A percentile compares a stretch with the other conserved stretches of the same genome.
These are phyloP conservation scores for Tolypocladium guangdongense DNA, from an alignment of 2,329 filamentous ascomycete species.

Conservation along the genomic window DNA sequence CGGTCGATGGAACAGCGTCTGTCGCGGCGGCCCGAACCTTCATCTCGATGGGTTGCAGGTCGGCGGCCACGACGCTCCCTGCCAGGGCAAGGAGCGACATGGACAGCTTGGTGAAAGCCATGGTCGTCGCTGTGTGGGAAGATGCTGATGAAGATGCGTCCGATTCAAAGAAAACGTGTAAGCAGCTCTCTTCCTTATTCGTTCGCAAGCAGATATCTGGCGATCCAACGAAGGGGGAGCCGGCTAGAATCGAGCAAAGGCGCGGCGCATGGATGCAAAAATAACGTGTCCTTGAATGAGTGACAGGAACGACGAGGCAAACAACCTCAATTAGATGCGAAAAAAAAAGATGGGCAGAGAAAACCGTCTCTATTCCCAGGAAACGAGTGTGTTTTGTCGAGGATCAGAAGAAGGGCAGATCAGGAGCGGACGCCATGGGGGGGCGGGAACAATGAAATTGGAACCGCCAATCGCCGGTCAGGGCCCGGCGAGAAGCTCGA, in stretches of 20 bases:
- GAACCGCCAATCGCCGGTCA: not conserved
- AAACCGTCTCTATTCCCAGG: not conserved
- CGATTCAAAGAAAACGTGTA: not conserved
- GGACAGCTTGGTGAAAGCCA: conserved; percentile 21
- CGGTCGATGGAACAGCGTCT: not conserved
- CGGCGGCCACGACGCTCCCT: conserved; percentile 29
- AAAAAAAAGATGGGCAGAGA: not conserved
- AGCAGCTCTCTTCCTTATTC: not conserved
- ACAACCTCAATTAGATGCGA: not conserved
- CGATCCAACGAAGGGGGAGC: not conserved
- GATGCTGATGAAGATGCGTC: not conserved
- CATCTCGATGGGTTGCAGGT: conserved; percentile 50
- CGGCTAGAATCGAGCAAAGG: not conserved
- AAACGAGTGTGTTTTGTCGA: not conserved
- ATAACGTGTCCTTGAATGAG: conserved; percentile 2
- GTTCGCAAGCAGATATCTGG: not conserved
- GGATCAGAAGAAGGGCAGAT: not conserved
- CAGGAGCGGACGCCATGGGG: not conserved
- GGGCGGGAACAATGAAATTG: not conserved
- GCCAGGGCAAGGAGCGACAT: conserved; percentile 28
- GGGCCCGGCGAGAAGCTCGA: no score
- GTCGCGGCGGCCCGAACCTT: conserved; percentile 41
- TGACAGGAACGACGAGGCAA: conserved; percentile 4
- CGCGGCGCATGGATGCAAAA: not conserved
- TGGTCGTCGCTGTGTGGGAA: conserved; percentile 9